Conservation (phyloP, 257 asterid species). For the Forsythia viridissima region DNA sequence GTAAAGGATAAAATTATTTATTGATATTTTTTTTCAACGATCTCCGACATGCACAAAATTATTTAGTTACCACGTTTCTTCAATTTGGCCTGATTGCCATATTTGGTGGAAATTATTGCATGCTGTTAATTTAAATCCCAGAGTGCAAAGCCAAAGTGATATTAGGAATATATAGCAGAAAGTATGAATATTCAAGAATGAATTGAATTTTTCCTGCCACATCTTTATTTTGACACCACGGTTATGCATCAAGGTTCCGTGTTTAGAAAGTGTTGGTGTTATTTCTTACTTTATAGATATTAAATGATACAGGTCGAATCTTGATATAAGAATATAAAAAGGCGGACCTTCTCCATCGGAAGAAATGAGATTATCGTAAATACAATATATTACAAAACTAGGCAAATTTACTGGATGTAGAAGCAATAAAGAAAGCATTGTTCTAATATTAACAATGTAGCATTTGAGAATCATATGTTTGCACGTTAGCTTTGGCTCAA, state of each 20-base stretch:
- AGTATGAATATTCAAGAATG: neutral
- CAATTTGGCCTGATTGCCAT: no score
- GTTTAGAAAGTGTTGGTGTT: neutral
- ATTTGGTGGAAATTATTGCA: no score
- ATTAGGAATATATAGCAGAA: neutral
- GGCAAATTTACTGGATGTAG: neutral
- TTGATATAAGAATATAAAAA: no score
- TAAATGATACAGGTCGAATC: no score
- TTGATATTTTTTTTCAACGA: no score
- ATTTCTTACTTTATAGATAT: neutral
- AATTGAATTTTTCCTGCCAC: conserved; percentile 68
- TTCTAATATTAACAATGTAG: neutral
- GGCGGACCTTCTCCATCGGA: no score
- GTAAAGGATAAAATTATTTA: no score
- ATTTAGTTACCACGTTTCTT: no score
- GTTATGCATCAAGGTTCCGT: neutral
- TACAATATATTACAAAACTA: neutral
- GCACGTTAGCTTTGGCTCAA: conserved; percentile 78
- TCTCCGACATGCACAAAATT: no score
- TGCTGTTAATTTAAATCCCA: no score
- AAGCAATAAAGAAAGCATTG: neutral
- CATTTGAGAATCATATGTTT: conserved; percentile 66
- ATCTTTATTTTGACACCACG: conserved; percentile 86
- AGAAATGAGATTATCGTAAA: neutral
- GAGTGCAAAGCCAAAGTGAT: no score